Conservation (phyloP, 2,329 filamentous ascomycete genomes). For the Geosmithia putterillii region DNA sequence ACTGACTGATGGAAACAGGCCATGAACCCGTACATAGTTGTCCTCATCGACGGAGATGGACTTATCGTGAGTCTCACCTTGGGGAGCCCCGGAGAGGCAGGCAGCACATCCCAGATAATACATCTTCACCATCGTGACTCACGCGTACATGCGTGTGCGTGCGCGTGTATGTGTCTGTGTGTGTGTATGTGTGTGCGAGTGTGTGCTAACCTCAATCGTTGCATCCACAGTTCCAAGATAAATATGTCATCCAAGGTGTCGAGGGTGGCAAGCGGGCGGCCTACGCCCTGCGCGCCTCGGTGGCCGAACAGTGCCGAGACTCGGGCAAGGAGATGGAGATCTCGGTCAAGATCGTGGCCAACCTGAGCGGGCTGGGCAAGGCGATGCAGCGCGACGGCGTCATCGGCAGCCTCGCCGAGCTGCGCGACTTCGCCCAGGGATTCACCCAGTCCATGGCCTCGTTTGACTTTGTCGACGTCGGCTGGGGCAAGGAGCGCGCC, state of each 20-base stretch:
- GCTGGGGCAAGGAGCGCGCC: slow-evolving; percentile 43
- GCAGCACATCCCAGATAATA: too few species aligned
- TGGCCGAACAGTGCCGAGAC: slow-evolving; percentile 32
- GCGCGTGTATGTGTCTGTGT: background rate
- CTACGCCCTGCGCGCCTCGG: slow-evolving; percentile 31
- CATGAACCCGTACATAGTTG: slow-evolving; percentile 43
- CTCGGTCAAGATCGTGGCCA: slow-evolving; percentile 43
- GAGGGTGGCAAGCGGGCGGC: slow-evolving; percentile 43
- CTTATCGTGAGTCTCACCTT: slow-evolving; percentile 33
- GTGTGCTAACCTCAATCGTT: slow-evolving; percentile 2
- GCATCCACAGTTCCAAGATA: slow-evolving; percentile 42
- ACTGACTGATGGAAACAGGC: too few species aligned
- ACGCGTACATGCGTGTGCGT: too few species aligned
- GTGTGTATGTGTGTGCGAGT: background rate
- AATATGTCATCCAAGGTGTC: slow-evolving; percentile 39
- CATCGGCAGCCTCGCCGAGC: slow-evolving; percentile 27
- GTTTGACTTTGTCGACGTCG: slow-evolving; percentile 54
- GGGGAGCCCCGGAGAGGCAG: too few species aligned
- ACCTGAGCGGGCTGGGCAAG: slow-evolving; percentile 35
- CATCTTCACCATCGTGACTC: too few species aligned
- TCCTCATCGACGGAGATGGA: slow-evolving; percentile 52
- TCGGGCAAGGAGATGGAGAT: slow-evolving; percentile 36
- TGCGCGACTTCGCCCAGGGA: slow-evolving; percentile 45
- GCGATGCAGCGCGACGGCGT: slow-evolving; percentile 36
- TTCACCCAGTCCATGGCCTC: slow-evolving; percentile 47